phyloP scores from a whole-genome alignment of 768 basidiomycete species.

The Cytidiella melzeri region DNA sequence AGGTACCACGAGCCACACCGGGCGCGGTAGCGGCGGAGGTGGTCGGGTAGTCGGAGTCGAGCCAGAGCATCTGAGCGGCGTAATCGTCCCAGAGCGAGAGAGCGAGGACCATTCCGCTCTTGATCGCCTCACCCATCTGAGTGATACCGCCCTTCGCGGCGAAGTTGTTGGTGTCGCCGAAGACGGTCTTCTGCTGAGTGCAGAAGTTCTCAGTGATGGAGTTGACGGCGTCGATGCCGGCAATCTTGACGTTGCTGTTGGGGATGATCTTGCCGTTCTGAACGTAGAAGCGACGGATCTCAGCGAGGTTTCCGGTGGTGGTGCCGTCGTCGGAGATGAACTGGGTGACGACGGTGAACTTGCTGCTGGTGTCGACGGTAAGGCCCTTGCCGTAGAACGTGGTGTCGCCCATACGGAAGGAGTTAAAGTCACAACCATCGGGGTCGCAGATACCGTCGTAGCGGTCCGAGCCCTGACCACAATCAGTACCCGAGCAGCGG shows the following conservation, averaged over 20 bases:
- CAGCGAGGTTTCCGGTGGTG: slow-evolving; percentile 38
- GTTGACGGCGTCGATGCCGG: slow-evolving; percentile 35
- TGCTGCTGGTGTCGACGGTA: slow-evolving; percentile 43
- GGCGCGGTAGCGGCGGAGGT: slow-evolving; percentile 14
- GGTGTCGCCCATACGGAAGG: slow-evolving; percentile 39
- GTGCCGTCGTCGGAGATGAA: slow-evolving; percentile 43
- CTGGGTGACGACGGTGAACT: slow-evolving; percentile 27
- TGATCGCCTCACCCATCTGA: slow-evolving; percentile 26
- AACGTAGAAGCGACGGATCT: slow-evolving; percentile 50
- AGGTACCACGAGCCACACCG: slow-evolving; percentile 16
- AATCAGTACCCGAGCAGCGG: slow-evolving; percentile 37
- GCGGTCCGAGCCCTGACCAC: no score
- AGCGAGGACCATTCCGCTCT: slow-evolving; percentile 41
- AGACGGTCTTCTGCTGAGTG: slow-evolving; percentile 35
- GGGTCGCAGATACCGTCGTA: slow-evolving; percentile 42
- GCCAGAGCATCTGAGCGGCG: slow-evolving; percentile 50
- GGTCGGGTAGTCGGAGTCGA: slow-evolving; percentile 42
- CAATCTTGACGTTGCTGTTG: slow-evolving; percentile 41
- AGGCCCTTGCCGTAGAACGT: slow-evolving; percentile 34
- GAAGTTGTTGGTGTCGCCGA: slow-evolving; percentile 39
- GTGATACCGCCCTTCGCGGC: slow-evolving; percentile 34
- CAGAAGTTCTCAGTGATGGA: slow-evolving; percentile 44
- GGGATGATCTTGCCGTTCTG: slow-evolving; percentile 45
- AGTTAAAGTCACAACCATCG: slow-evolving; percentile 51
- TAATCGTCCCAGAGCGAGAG: slow-evolving; percentile 50